Conservation (phyloP, 2,329 filamentous ascomycete genomes). For the Cercospora berteroae region DNA sequence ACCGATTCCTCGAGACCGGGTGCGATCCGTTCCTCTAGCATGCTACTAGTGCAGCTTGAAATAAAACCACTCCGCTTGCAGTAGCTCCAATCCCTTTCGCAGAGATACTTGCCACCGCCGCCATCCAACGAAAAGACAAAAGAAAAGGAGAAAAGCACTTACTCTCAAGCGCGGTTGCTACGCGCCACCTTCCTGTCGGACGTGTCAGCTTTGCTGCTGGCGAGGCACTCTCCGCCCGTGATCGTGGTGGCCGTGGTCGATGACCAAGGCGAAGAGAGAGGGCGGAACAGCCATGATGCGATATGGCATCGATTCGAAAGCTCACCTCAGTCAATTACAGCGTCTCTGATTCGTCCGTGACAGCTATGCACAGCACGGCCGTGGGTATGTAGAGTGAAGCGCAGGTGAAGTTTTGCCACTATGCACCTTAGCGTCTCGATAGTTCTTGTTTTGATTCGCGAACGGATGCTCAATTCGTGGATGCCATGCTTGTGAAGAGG, state of each 20-base stretch:
- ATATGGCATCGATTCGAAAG: not conserved
- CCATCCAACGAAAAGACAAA: not conserved
- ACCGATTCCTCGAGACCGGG: not conserved
- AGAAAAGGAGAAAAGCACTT: not conserved
- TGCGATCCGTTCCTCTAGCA: not conserved
- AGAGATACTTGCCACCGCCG: not conserved
- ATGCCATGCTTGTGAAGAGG: not conserved
- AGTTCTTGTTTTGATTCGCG: not conserved
- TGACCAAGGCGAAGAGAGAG: not conserved
- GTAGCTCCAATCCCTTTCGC: not conserved
- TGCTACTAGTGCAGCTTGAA: not conserved
- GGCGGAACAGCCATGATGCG: not conserved
- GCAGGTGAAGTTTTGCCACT: not conserved
- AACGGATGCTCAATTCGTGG: not conserved
- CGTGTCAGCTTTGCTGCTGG: slow-evolving; percentile 1
- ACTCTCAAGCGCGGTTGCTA: slow-evolving; percentile 2
- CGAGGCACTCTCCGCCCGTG: not conserved
- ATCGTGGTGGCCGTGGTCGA: not conserved
- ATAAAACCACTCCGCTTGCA: not conserved
- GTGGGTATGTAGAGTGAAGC: not conserved
- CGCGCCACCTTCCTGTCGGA: not conserved
- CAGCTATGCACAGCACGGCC: not conserved
- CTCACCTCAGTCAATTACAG: not conserved
- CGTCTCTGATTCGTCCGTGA: not conserved
- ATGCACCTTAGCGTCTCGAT: not conserved